Evolutionary conservation across 352 stramenopile species (phyloP).

Genomic region (Phytophthora citricola): DNA sequence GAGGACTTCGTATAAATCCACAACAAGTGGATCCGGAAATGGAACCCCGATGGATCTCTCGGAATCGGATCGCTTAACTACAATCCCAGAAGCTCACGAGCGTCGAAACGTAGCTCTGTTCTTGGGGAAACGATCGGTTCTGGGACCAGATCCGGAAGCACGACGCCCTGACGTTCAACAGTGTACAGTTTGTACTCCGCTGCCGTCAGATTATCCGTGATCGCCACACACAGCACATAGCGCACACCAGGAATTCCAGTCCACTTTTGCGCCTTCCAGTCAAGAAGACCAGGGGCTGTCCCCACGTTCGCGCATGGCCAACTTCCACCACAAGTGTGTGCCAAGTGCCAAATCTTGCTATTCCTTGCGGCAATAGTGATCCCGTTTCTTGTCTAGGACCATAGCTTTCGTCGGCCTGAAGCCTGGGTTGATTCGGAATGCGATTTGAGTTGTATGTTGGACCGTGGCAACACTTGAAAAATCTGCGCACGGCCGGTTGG

Average conservation of each 20-base stretch:
- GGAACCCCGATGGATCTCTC: not conserved
- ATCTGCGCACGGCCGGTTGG: not conserved
- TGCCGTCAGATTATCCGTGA: not conserved
- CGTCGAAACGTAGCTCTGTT: not conserved
- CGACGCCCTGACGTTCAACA: not conserved
- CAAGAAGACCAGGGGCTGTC: not conserved
- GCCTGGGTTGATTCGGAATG: not conserved
- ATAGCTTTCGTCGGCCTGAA: not conserved
- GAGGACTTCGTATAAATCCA: not conserved
- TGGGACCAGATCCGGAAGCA: not conserved
- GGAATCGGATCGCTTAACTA: not conserved
- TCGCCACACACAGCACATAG: slow-evolving; percentile 5
- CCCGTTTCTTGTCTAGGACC: not conserved
- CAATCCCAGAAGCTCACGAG: not conserved
- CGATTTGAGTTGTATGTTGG: not conserved
- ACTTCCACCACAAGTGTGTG: not conserved
- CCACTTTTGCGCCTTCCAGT: not conserved
- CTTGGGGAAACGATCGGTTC: not conserved
- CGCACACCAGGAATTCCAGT: not conserved
- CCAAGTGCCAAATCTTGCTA: not conserved
- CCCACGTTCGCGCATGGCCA: not conserved
- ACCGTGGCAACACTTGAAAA: not conserved
- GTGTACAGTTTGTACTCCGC: slow-evolving; percentile 1
- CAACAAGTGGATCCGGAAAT: slow-evolving; percentile 2
- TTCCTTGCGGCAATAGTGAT: not conserved